Base-by-base conservation (phyloP, 306 rosid species). In the Quercus engelmannii region DNA sequence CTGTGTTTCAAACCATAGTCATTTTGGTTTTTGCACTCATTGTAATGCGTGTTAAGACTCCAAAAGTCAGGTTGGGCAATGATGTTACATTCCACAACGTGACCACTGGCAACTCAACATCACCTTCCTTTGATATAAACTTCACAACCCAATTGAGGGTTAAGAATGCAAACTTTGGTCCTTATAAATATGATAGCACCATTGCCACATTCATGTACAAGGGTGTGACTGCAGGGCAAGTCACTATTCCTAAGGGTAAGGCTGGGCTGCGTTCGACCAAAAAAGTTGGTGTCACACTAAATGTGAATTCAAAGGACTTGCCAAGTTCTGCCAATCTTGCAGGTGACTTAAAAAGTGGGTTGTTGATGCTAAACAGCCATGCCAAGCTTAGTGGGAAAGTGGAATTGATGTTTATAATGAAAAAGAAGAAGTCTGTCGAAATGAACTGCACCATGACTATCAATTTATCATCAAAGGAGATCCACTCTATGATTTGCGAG, bases 331-430 rank as follows among this genome's bases (percentile, higher is more conserved):
- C 23, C 0, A 46, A 12, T 38, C 87, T 84, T 1, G 79, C 62
- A 2, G 49, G 65, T 41, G 87, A 80, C 7, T 33, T 84, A 46
- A 26, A n/a, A 9, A 35, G 5, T 4, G 79, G 84, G 18, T 1
- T 57, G 8, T 58, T 84, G 79, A 65, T 76, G 26, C 63, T 84
- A 17, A 23, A 18, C 35, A 65, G 82, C 73, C 15, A 31, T 13
- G 87, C 76, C 11, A 51, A n/a, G 54, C 26, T 80, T 78, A 80
- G 17, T 3, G 87, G 87, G 10, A 84, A 84, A 69, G 82, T 70
- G 17, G 71, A 20, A 21, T 21, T 80, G 61, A 13, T 80, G 79
- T 3, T 18, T 56, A 49, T 84, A 33, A 76, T 76, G 76, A 84
- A 84, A 77, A 72, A 65, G 71, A 80, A 58, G 55, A 76, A 67